Percentiles rank a stretch among this genome's conserved stretches.
Conservation (phyloP, 1,284 basidiomycete genomes). For the Cutaneotrichosporon cyanovorans region DNA sequence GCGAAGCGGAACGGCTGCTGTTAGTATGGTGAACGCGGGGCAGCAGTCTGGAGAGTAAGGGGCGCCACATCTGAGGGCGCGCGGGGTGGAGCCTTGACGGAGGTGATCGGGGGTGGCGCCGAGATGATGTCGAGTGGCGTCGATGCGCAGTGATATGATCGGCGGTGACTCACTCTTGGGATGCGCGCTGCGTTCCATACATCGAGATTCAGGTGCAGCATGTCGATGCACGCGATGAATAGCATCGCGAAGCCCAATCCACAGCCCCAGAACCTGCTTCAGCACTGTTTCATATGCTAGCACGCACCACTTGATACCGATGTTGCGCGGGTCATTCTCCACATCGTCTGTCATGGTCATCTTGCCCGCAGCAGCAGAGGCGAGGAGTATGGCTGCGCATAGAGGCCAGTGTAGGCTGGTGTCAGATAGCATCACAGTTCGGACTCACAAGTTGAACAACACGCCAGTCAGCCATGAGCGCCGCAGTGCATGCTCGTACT, state of each 20-base stretch:
- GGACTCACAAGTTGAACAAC: slow-evolving; percentile 35
- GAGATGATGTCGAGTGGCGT: not conserved
- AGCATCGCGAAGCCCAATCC: slow-evolving; percentile 41
- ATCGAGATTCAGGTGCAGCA: slow-evolving; percentile 33
- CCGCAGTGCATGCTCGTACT: slow-evolving; percentile 44
- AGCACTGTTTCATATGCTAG: no score
- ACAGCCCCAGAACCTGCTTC: slow-evolving; percentile 11
- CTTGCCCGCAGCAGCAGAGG: slow-evolving; percentile 38
- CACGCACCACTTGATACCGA: slow-evolving; percentile 2
- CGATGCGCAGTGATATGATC: no score
- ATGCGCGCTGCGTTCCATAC: slow-evolving; percentile 14
- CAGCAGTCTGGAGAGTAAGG: not conserved
- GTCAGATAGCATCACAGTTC: not conserved
- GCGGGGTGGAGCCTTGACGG: not conserved
- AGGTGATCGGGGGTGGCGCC: not conserved
- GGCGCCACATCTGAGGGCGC: not conserved
- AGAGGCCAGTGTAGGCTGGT: slow-evolving; percentile 44
- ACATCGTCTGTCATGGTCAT: slow-evolving; percentile 17
- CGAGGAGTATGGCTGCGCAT: slow-evolving; percentile 40
- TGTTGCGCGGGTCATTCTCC: no score
- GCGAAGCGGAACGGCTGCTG: slow-evolving; percentile 18
- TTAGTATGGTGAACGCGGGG: not conserved
- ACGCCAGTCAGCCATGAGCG: slow-evolving; percentile 42
- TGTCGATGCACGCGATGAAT: slow-evolving; percentile 39
- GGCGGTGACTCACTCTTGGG: slow-evolving; percentile 24